A percentile compares a stretch with the other conserved stretches of the same genome.
Conservation (phyloP, 108 stramenopile genomes). For the Cyclostephanos tholiformis region DNA sequence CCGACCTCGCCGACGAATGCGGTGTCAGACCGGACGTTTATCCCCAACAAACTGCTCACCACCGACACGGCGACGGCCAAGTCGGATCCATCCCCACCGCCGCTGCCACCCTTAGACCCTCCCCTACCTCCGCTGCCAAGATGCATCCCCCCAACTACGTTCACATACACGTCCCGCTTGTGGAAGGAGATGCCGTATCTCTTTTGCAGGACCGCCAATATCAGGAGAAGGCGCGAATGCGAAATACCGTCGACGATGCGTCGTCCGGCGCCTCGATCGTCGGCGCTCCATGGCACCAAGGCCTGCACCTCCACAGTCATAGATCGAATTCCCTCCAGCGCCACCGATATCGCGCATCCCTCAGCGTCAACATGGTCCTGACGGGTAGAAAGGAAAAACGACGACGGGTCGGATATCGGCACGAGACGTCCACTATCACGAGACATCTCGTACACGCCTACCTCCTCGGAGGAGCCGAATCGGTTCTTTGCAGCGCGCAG, state of each 20-base stretch:
- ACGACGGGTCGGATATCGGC: slow-evolving; percentile 84
- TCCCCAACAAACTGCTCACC: slow-evolving; percentile 75
- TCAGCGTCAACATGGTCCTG: slow-evolving; percentile 64
- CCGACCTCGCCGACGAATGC: slow-evolving; percentile 95
- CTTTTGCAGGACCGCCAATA: slow-evolving; percentile 92
- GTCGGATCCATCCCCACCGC: slow-evolving; percentile 71
- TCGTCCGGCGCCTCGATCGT: slow-evolving; percentile 46
- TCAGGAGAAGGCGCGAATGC: slow-evolving; percentile 70
- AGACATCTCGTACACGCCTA: slow-evolving; percentile 90
- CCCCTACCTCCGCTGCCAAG: slow-evolving; percentile 52
- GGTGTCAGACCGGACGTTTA: slow-evolving; percentile 90
- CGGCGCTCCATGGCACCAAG: slow-evolving; percentile 49
- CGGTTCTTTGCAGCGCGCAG: slow-evolving; percentile 89
- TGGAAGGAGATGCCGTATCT: slow-evolving; percentile 76
- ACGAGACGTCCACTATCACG: slow-evolving; percentile 63
- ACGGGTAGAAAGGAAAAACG: slow-evolving; percentile 70
- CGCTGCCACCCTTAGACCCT: slow-evolving; percentile 48
- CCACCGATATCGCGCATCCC: slow-evolving; percentile 87
- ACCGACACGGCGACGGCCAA: slow-evolving; percentile 80
- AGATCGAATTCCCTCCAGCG: slow-evolving; percentile 88
- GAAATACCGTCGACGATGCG: slow-evolving; percentile 83
- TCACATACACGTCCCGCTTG: slow-evolving; percentile 84
- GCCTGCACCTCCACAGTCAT: slow-evolving; percentile 84
- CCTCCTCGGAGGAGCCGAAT: slow-evolving; percentile 87
- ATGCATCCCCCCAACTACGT: slow-evolving; percentile 86